Evolutionary conservation across 2,329 filamentous ascomycete species (phyloP), one percentile per base, ranked within the genome.

Genomic region (Xylaria arbuscula): DNA sequence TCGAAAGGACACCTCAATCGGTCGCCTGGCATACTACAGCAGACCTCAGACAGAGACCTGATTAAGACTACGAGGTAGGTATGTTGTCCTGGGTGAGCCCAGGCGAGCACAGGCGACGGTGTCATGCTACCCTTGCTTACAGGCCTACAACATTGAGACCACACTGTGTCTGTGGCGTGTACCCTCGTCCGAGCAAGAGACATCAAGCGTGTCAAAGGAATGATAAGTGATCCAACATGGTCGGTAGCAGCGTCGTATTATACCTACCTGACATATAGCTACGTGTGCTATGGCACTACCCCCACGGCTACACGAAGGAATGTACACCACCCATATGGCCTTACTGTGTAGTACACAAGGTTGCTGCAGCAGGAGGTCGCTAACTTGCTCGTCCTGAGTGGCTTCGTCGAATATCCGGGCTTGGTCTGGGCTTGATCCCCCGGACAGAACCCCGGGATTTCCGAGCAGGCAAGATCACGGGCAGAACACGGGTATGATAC

Each of bases 71-170:
- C 28, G 57, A 56, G 36, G 32, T 22, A 1, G 17, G n/a, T n/a
- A 36, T 34, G 17, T 17, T 54, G 59, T 67, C 59, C 54, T 47
- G 56, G 55, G 60, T n/a, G 40, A 34, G 9, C 56, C 56, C 40
- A 36, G 56, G 42, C 24, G 36, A 55, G 9, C 56, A 60, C 40
- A 36, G 56, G 42, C 24, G 36, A 55, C 28, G 5, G 19, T 55
- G 60, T 42, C 48, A 45, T 62, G 36, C 50, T 55, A 61, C 17
- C 48, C 36, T 28, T 28, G 9, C n/a, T 58, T 58, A 38, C 34
- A 55, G 34, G 17, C 34, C 56, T 60, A 34, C 24, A 50, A 38
- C 22, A 42, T 56, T 60, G 42, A 68, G 57, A 61, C 55, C 50
- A 22, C 51, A 36, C 38, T 36, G 45, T 65, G 53, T 58, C 62